Conservation (phyloP, 305 asterid species). For the Rubia tinctorum region DNA sequence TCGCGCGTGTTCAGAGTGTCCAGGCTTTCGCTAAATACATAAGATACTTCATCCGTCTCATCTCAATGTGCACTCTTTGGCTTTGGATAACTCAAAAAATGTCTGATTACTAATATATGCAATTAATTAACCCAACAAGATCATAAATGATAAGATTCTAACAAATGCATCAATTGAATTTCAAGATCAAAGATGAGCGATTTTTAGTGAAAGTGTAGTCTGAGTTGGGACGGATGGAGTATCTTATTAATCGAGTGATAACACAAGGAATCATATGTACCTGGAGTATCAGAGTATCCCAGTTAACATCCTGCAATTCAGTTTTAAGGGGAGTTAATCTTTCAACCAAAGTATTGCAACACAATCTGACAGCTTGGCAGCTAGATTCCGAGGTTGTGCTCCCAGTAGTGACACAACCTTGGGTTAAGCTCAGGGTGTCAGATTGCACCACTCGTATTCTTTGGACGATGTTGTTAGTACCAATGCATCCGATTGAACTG, state of each 20-base stretch:
- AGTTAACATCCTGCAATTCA: constrained; percentile 46
- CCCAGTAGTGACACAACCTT: constrained; percentile 73
- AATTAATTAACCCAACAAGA: no score
- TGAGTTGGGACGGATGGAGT: neutral
- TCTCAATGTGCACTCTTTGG: no score
- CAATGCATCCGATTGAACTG: constrained; percentile 44
- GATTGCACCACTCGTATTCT: constrained; percentile 69
- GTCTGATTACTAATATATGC: no score
- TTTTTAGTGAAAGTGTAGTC: no score
- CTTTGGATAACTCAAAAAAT: no score
- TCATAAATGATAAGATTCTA: no score
- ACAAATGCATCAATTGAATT: no score
- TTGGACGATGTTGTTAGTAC: constrained; percentile 45
- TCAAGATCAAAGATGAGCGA: no score
- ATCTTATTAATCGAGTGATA: no score
- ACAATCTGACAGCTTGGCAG: constrained; percentile 71
- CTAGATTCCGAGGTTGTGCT: constrained; percentile 87
- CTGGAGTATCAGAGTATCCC: constrained; percentile 60
- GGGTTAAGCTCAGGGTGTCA: constrained; percentile 67
- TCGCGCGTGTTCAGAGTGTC: neutral
- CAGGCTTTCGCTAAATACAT: no score
- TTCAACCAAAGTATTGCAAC: constrained; percentile 64
- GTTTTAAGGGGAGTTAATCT: constrained; percentile 50
- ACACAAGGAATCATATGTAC: constrained; percentile 25
- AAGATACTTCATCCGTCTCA: no score